A percentile compares a stretch with the other conserved stretches of the same genome.
These are phyloP conservation scores for Fistulifera pelliculosa DNA, from an alignment of 108 stramenopile species.

Conservation along the genomic window DNA sequence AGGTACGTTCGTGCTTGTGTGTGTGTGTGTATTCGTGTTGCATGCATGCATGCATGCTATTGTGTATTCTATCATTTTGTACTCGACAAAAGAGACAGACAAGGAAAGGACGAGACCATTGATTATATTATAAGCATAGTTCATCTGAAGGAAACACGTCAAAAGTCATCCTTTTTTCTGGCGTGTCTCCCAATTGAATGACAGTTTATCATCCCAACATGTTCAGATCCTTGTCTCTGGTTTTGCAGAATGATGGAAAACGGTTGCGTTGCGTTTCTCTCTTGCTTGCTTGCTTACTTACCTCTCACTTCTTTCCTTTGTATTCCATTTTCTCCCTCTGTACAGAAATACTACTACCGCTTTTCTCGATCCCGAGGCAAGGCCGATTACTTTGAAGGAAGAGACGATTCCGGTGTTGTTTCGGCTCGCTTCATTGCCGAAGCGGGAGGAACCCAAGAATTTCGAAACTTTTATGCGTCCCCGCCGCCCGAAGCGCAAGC, in stretches of 20 bases:
- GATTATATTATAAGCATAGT: slow-evolving; percentile 47
- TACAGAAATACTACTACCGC: slow-evolving; percentile 84
- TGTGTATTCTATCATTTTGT: too few relatives aligned
- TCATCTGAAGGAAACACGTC: slow-evolving; percentile 18
- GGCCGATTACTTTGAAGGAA: slow-evolving; percentile 83
- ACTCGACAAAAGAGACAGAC: too few relatives aligned
- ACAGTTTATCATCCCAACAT: too few relatives aligned
- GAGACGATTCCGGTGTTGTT: slow-evolving; percentile 80
- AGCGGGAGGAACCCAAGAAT: slow-evolving; percentile 40
- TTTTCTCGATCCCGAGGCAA: slow-evolving; percentile 75
- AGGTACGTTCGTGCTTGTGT: slow-evolving; percentile 39
- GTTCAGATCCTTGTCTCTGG: too few relatives aligned
- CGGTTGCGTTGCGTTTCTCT: too few relatives aligned
- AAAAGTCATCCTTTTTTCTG: not conserved
- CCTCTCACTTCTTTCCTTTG: too few relatives aligned
- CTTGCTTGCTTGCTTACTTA: slow-evolving; percentile 9
- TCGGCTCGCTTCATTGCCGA: slow-evolving; percentile 65
- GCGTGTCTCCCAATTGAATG: not conserved
- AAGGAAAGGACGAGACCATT: slow-evolving; percentile 30
- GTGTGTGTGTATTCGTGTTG: not conserved
- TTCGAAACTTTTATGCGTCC: slow-evolving; percentile 33
- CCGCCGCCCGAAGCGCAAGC: slow-evolving; percentile 8
- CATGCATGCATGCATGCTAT: not conserved
- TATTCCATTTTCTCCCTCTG: not conserved
- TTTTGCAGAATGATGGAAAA: too few relatives aligned